Evolutionary conservation across 805 yeast genomes (phyloP), one percentile per base, ranked within the genome.

Genomic region (Brettanomyces naardenensis): DNA sequence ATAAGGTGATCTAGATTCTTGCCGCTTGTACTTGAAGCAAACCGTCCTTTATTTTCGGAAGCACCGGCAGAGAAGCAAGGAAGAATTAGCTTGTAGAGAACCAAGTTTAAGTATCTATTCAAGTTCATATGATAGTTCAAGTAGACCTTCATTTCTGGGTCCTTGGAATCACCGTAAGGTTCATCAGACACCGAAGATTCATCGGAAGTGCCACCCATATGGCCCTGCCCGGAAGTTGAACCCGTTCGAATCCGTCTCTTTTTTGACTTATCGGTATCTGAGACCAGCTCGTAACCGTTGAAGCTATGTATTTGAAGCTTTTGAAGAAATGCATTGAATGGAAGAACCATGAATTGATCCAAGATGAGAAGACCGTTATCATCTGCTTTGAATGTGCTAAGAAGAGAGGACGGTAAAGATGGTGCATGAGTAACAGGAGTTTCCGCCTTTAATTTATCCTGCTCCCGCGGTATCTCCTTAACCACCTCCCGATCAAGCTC

Each of bases 1-100:
- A 74, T 63, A 38, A 71, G 65, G 42, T 63, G 64, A 47, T 74
- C 80, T 21, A 61, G 43, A 38, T 57, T 59, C 34, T 48, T 56
- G 21, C 48, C 66, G 62, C 45, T 35, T 3, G 31, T 35, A 21
- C 28, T 32, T 5, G 32, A 23, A 14, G 31, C 18, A 20, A 19
- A 25, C 25, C n/a, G 21, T 13, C 22, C 36, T 14, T 20, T 19
- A n/a, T 3, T 27, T 9, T 36, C 28, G 32, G 38, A 20, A 14
- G 37, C 11, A 9, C 33, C 38, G 7, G 22, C 38, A 19, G 38
- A 35, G 28, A 59, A 49, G 18, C 58, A 40, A 6, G 64, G 64
- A 33, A 57, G 49, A n/a, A 59, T 51, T 34, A 59, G 44, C 38
- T 59, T 59, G 42, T 59, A 58, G 14, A 56, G 39, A 11, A 59